phyloP scores from a whole-genome alignment of 2,329 filamentous ascomycete species.

The Nemania bipapillata region DNA sequence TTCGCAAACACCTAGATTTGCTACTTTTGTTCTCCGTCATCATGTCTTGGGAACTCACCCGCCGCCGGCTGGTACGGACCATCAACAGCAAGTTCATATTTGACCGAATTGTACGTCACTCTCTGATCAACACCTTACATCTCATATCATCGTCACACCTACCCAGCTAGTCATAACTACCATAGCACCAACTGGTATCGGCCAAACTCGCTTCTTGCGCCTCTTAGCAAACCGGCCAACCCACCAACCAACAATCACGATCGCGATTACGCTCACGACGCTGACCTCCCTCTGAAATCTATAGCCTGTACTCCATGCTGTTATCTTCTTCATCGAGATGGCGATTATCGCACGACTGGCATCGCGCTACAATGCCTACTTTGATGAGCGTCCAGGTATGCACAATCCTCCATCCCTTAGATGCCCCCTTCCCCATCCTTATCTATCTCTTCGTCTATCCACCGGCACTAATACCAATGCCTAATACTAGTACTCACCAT shows the following conservation, averaged over 20 bases:
- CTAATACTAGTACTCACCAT: slow-evolving; percentile 82
- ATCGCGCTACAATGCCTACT: slow-evolving; percentile 92
- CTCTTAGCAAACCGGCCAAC: not conserved
- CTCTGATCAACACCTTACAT: not conserved
- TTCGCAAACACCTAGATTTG: slow-evolving; percentile 6
- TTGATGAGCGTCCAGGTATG: slow-evolving; percentile 85
- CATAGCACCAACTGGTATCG: not conserved
- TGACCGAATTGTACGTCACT: slow-evolving; percentile 73
- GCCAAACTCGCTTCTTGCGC: not conserved
- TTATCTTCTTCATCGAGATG: slow-evolving; percentile 90
- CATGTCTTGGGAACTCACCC: slow-evolving; percentile 69
- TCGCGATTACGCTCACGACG: slow-evolving; percentile 2
- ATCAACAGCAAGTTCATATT: slow-evolving; percentile 79
- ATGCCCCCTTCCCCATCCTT: not conserved
- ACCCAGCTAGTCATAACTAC: not conserved
- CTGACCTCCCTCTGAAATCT: slow-evolving; percentile 27
- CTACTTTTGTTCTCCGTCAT: slow-evolving; percentile 37
- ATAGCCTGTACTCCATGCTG: slow-evolving; percentile 86
- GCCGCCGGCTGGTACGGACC: slow-evolving; percentile 70
- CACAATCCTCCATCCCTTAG: not conserved
- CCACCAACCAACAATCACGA: too few relatives aligned
- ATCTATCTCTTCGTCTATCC: not conserved
- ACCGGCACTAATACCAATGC: slow-evolving; percentile 9
- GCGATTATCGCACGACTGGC: slow-evolving; percentile 82
- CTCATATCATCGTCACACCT: not conserved